Base-by-base conservation (phyloP, 257 asterid species). In the Capsicum pubescens region DNA sequence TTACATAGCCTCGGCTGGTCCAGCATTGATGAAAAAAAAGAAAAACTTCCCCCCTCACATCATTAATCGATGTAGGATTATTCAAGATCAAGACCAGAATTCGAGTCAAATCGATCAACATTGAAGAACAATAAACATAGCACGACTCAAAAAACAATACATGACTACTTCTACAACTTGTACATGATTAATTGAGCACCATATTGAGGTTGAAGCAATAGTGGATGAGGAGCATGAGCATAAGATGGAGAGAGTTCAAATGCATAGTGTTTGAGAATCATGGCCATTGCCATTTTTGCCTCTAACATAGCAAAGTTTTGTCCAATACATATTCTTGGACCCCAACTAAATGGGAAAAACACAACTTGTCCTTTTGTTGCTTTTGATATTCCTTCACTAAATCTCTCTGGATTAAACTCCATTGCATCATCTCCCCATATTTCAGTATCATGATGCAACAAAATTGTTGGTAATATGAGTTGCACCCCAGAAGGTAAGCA, bases 371-470 rank as follows among this genome's bases (percentile, higher is more conserved):
- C 88, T 13, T 86, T 86, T 19, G 88, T 57, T 54, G 86, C 88
- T 63, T 83, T 83, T 6, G 86, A 32, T 13, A 86, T 35, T 36
- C 88, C 88, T 35, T 83, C 86, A 46, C 86, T 60, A 55, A 86
- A 86, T 50, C 88, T 79, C 48, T 80, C 88, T 2, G 88, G 88
- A 5, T 86, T 86, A 64, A 86, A 86, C 39, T 83, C 88, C 54
- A 79, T 71, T 4, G 86, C 88, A 79, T 86, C 88, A 11, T 80
- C 70, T 13, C 88, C 88, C 86, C 88, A 86, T 17, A 80, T 36
- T 12, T 86, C 82, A n/a, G 58, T 17, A 42, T 86, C 86, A 39
- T 83, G 86, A 17, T 86, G 85, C 80, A 86, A 10, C 36, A 86
- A 7, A 12, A 83, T 69, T 21, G 83, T 26, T 12, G 84, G 80